Conservation (phyloP, 192 early-diverging fungal genomes). For the Rhizoclosmatium sp. region DNA sequence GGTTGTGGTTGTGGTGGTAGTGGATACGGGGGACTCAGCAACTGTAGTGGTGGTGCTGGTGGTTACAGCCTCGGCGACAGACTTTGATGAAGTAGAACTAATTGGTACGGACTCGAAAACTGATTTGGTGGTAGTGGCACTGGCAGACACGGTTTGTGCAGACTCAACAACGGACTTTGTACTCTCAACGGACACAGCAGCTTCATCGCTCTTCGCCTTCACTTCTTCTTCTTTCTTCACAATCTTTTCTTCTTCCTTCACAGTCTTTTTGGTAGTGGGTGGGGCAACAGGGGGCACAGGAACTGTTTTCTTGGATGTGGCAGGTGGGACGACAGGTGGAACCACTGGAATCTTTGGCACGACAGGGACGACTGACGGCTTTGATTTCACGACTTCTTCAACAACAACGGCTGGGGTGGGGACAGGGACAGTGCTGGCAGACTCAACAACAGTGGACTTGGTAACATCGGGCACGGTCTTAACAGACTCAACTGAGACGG, state of each 20-base stretch:
- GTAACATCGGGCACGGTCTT: neutral
- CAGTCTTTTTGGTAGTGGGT: too few relatives aligned
- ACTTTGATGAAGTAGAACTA: too few relatives aligned
- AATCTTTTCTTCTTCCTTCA: neutral
- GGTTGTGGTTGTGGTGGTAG: too few relatives aligned
- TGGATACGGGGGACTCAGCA: too few relatives aligned
- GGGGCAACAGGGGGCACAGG: neutral
- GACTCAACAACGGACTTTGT: neutral
- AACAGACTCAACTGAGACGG: too few relatives aligned
- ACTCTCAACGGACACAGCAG: neutral
- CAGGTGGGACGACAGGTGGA: neutral
- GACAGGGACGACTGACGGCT: neutral
- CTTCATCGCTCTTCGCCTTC: neutral
- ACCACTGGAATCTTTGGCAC: neutral
- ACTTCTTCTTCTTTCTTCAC: neutral
- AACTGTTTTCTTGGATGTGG: neutral
- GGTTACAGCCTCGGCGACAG: too few relatives aligned
- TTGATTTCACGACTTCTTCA: neutral
- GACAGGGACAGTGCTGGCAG: neutral
- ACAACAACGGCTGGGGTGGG: neutral
- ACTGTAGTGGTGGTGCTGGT: too few relatives aligned
- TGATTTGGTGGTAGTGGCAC: too few relatives aligned
- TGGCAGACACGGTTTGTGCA: neutral
- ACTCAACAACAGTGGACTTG: neutral
- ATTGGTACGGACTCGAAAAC: too few relatives aligned